Percentiles rank a stretch among this genome's conserved stretches.
Conservation (phyloP, 1,139 yeast genomes). For the Taphrina betulina region DNA sequence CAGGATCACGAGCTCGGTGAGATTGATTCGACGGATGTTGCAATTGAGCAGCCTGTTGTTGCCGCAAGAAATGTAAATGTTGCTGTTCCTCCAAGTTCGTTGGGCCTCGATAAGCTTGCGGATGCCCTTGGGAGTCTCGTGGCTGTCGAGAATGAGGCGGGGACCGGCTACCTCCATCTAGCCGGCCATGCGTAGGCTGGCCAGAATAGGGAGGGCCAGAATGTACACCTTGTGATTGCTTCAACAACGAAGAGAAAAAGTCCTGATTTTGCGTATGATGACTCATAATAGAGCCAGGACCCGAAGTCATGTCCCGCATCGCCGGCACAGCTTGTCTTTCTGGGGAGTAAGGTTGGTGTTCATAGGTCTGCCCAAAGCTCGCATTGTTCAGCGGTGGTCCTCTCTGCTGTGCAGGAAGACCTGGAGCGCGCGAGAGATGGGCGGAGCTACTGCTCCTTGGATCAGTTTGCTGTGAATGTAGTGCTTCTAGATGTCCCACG, state of each 20-base stretch:
- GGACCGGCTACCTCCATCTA: no score
- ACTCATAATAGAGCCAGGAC: constrained; percentile 1
- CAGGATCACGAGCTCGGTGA: constrained; percentile 7
- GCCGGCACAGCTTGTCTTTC: constrained; percentile 4
- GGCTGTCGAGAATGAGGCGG: background rate
- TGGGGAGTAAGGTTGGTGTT: background rate
- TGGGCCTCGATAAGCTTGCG: no score
- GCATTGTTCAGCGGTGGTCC: background rate
- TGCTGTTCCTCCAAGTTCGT: no score
- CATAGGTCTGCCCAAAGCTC: background rate
- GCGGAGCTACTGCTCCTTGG: no score
- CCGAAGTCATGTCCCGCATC: constrained; percentile 11
- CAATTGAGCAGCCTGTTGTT: background rate
- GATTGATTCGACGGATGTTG: background rate
- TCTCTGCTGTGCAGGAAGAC: background rate
- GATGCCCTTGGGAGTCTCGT: no score
- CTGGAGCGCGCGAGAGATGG: background rate
- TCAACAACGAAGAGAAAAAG: constrained; percentile 18
- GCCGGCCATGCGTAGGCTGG: no score
- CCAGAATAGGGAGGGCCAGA: background rate
- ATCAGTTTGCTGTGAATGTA: no score
- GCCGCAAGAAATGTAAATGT: background rate
- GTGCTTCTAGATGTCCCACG: background rate
- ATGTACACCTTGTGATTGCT: background rate
- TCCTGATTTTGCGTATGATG: constrained; percentile 31